Evolutionary conservation across 805 yeast species (phyloP), one percentile per base, ranked within the genome.

Genomic region (Candida corydali): DNA sequence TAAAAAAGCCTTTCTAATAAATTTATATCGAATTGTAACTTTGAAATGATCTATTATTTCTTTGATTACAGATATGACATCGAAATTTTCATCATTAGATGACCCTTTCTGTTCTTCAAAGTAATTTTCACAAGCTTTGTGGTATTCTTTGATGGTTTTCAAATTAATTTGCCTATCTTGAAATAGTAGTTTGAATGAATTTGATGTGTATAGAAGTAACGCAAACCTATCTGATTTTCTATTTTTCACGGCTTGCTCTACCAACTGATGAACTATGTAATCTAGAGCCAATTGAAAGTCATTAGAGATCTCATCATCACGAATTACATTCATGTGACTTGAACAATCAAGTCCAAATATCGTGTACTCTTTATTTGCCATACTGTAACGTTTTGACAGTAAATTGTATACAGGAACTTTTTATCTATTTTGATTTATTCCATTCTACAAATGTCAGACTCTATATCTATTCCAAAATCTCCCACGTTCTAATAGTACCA

Each of bases 401-500:
- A n/a, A n/a, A n/a, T n/a, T n/a, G n/a, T n/a, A n/a, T n/a, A n/a
- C n/a, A n/a, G n/a, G n/a, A n/a, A n/a, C n/a, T n/a, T n/a, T n/a
- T 20, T 7, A 20, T 7, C 23, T 20, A 7, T 20, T 20, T 20
- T 20, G 9, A 20, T 20, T 20, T 20, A 20, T 20, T 20, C 9
- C 23, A 20, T 20, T 20, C 7, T 20, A 20, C 9, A 20, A 7
- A 20, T 7, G 23, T 7, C 23, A 7, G 23, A 20, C 23, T 20
- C 20, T 7, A 8, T 10, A 3, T 29, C 38, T 25, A 19, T 34
- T 12, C 26, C 26, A 29, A 33, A 11, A 70, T 73, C 8, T 52
- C 51, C 98, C 98, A 93, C 20, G 68, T 61, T 61, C 84, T 89
- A 38, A 91, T 67, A 35, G 81, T 71, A 3, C 91, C 86, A 56